A percentile compares a stretch with the other conserved stretches of the same genome.
Evolutionary conservation across 495 filamentous ascomycete genomes (phyloP).

Genomic region (Penicillium subrubescens): DNA sequence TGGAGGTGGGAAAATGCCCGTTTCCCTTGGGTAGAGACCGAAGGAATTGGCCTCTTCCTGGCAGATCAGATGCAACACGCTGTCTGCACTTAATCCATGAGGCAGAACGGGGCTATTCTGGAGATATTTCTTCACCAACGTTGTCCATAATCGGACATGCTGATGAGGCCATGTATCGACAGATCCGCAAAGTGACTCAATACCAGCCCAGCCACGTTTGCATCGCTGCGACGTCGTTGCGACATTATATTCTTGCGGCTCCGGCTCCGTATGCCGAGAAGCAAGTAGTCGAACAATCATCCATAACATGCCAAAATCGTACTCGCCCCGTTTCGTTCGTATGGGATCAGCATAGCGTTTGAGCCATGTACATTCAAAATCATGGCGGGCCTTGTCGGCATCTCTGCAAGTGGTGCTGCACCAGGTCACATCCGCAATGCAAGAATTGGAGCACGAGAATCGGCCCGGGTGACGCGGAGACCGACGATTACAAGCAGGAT

Average conservation of each 20-base stretch:
- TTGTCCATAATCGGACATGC: constrained; percentile 33
- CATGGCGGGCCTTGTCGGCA: constrained; percentile 31
- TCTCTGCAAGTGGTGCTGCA: constrained; percentile 31
- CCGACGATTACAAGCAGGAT: constrained; percentile 33
- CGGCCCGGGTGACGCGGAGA: constrained; percentile 15
- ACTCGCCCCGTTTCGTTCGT: constrained; percentile 39
- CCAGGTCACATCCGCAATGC: constrained; percentile 38
- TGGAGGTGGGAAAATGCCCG: constrained; percentile 27
- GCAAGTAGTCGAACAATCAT: constrained; percentile 42
- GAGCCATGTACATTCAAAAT: constrained; percentile 43
- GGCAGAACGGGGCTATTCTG: constrained; percentile 22
- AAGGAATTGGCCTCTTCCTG: constrained; percentile 47
- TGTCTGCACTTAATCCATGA: constrained; percentile 26
- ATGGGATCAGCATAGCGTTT: constrained; percentile 31
- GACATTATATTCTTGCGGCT: background rate
- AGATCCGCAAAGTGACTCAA: constrained; percentile 40
- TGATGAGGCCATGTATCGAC: constrained; percentile 39
- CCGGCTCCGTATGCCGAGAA: constrained; percentile 24
- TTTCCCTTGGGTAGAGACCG: constrained; percentile 44
- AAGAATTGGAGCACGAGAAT: constrained; percentile 28
- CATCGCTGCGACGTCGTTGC: constrained; percentile 2
- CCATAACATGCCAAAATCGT: constrained; percentile 46
- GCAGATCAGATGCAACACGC: constrained; percentile 37
- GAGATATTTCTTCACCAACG: constrained; percentile 43
- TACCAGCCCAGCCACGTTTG: constrained; percentile 33